Conservation (phyloP, 2,329 filamentous ascomycete genomes). For the Penicillium hesseltinei region DNA sequence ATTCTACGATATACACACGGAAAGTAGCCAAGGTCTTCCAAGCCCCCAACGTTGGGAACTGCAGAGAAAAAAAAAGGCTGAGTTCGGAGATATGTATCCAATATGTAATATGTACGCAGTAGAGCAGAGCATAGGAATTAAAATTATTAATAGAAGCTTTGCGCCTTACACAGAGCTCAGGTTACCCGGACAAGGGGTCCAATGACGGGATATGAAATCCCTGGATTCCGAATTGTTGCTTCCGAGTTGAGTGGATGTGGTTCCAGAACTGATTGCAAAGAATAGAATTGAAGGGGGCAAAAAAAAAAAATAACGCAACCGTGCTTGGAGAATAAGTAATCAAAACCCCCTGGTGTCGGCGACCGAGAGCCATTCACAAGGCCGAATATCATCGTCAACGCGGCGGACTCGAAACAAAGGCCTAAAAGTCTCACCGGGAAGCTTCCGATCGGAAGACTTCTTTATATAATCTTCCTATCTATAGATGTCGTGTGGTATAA, state of each 20-base stretch:
- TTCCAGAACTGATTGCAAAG: slow-evolving; percentile 3
- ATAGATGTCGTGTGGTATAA: neutral
- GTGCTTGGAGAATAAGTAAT: slow-evolving; percentile 6
- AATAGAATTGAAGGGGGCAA: neutral
- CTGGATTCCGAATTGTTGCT: slow-evolving; percentile 9
- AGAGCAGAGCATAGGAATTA: slow-evolving; percentile 2
- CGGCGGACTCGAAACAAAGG: slow-evolving; percentile 7
- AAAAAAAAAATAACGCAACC: slow-evolving; percentile 6
- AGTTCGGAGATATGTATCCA: neutral
- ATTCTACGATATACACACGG: neutral
- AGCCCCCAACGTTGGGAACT: slow-evolving; percentile 13
- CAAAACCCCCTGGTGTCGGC: slow-evolving; percentile 5
- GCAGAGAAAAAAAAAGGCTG: neutral
- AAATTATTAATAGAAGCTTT: slow-evolving; percentile 10
- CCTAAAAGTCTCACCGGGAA: slow-evolving; percentile 10
- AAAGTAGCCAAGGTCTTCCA: neutral
- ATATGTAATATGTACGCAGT: slow-evolving; percentile 4
- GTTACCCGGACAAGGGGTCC: slow-evolving; percentile 2
- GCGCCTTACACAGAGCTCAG: slow-evolving; percentile 3
- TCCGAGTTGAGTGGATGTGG: neutral
- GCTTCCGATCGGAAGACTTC: slow-evolving; percentile 3
- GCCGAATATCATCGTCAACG: slow-evolving; percentile 2
- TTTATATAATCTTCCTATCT: neutral
- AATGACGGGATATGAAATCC: slow-evolving; percentile 3
- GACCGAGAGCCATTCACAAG: slow-evolving; percentile 11